Conservation (phyloP, 108 stramenopile genomes). For the Stephanodiscus triporus region DNA sequence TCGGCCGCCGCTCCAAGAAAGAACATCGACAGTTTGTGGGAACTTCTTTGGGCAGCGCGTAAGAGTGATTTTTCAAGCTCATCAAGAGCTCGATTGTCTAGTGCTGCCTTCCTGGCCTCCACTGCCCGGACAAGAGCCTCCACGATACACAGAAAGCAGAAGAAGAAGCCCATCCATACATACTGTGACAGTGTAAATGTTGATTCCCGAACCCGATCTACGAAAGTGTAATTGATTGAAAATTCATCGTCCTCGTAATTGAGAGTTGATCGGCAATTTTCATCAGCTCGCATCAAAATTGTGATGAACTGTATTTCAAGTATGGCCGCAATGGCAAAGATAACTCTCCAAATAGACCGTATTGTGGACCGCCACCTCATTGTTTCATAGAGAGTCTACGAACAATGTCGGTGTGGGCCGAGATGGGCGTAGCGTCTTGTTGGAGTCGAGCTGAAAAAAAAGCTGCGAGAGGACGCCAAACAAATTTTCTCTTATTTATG, state of each 20-base stretch:
- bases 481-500: not conserved
- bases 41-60: conserved; percentile 36
- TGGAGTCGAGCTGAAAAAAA: not conserved
- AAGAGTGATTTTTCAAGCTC: conserved; percentile 54
- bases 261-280: conserved; percentile 23
- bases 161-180: conserved; percentile 41
- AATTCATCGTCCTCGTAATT: conserved; percentile 17
- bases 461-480: not conserved
- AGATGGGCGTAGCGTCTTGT: not conserved
- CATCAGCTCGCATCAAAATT: conserved; percentile 11
- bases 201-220: conserved; percentile 23
- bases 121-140: conserved; percentile 53
- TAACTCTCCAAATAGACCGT: conserved; percentile 34
- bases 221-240: conserved; percentile 30
- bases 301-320: conserved; percentile 34
- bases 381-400: not conserved
- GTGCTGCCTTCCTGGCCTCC: conserved; percentile 55
- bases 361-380: conserved; percentile 13
- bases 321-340: conserved; percentile 34
- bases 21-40: conserved; percentile 29
- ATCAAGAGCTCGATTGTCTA: conserved; percentile 58
- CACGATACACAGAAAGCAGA: conserved; percentile 51
- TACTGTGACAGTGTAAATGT: conserved; percentile 11
- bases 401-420: not conserved
- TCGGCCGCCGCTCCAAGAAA: conserved; percentile 22